Evolutionary conservation across 306 rosid genomes (phyloP).

Genomic region (Medicago arabica): DNA sequence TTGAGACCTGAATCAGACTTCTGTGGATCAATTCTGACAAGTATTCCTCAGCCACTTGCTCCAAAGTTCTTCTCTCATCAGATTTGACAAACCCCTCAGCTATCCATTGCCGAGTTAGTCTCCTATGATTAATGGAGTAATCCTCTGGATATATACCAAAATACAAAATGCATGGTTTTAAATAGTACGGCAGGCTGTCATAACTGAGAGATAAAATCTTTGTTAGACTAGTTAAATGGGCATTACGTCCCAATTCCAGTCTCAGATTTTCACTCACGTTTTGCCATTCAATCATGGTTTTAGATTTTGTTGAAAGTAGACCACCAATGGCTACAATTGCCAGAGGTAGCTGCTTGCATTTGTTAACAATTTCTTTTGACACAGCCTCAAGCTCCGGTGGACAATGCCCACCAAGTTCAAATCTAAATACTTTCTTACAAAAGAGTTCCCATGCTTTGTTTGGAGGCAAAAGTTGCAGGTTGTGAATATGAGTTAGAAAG

Average conservation of each 20-base stretch:
- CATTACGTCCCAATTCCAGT: slow-evolving; percentile 3
- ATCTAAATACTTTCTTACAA: slow-evolving; percentile 15
- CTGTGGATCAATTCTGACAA: slow-evolving; percentile 4
- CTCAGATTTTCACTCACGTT: slow-evolving; percentile 5
- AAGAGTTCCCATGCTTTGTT: slow-evolving; percentile 27
- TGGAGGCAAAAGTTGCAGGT: slow-evolving; percentile 18
- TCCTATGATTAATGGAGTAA: background rate
- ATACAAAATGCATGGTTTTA: slow-evolving; percentile 16
- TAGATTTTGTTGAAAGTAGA: slow-evolving; percentile 15
- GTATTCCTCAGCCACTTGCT: slow-evolving; percentile 3
- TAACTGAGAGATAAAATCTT: slow-evolving; percentile 19
- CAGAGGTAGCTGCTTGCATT: slow-evolving; percentile 18
- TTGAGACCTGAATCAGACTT: slow-evolving; percentile 12
- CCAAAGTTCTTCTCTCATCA: background rate
- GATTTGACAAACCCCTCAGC: background rate
- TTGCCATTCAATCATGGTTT: background rate
- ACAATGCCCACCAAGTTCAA: background rate
- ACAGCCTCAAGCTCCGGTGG: background rate
- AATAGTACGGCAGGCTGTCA: slow-evolving; percentile 12
- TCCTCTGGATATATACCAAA: slow-evolving; percentile 22
- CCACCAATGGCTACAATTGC: slow-evolving; percentile 29
- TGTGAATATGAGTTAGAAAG: slow-evolving; percentile 8
- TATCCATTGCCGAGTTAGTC: background rate
- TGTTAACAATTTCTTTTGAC: slow-evolving; percentile 9
- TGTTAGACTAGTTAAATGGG: slow-evolving; percentile 14